Conservation (phyloP, 305 asterid species). For the Lippia alba region DNA sequence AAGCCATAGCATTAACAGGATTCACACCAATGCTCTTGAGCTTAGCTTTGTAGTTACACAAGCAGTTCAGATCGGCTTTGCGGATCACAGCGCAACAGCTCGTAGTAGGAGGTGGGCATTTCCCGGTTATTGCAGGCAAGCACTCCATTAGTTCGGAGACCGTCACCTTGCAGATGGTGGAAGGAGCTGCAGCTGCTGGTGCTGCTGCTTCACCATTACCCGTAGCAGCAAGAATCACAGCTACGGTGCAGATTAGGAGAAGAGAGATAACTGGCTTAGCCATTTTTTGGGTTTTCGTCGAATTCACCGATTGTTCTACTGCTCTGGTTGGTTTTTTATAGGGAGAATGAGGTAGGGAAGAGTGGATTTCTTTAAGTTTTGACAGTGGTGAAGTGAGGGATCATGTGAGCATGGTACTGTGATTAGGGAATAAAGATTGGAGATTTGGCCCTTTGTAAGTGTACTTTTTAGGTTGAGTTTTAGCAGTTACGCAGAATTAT, state of each 20-base stretch:
- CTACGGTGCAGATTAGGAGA: slow-evolving; percentile 20
- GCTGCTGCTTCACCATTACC: slow-evolving; percentile 25
- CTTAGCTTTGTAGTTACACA: slow-evolving; percentile 51
- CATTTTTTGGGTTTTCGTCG: slow-evolving; percentile 8
- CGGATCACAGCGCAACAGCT: slow-evolving; percentile 47
- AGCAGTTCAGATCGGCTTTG: slow-evolving; percentile 50
- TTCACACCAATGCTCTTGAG: slow-evolving; percentile 42
- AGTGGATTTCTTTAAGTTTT: neutral
- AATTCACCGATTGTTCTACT: neutral
- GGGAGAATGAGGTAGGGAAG: neutral
- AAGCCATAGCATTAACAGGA: slow-evolving; percentile 54
- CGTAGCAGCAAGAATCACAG: slow-evolving; percentile 1
- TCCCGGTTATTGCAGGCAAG: slow-evolving; percentile 56
- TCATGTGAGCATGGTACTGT: slow-evolving; percentile 30
- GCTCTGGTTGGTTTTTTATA: slow-evolving; percentile 20
- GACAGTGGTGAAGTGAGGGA: neutral
- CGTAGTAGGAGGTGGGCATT: slow-evolving; percentile 48
- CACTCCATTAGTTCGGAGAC: slow-evolving; percentile 47
- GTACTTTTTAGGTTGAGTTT: neutral
- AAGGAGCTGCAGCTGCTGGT: slow-evolving; percentile 24
- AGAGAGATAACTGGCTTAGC: slow-evolving; percentile 10
- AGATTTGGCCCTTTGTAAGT: slow-evolving; percentile 7
- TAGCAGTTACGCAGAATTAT: neutral
- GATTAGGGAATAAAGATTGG: slow-evolving; percentile 26
- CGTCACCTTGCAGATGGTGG: slow-evolving; percentile 47